Percentiles rank a stretch among this genome's conserved stretches.
Conservation (phyloP, 2,329 filamentous ascomycete species). For the Cladophialophora immunda region DNA sequence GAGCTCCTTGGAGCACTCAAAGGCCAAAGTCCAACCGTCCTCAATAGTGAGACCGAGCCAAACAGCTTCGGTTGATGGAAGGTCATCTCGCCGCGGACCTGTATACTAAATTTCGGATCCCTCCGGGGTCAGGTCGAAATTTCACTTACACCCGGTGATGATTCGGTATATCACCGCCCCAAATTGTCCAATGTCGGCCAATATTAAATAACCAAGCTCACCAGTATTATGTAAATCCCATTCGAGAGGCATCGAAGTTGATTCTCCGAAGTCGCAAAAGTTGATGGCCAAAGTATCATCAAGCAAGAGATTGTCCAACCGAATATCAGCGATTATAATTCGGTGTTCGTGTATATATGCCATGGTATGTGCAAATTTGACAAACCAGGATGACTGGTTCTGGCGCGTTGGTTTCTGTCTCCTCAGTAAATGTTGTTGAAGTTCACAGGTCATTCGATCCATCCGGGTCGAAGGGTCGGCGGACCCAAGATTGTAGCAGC, state of each 20-base stretch:
- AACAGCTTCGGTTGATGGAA: constrained; percentile 41
- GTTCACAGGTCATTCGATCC: constrained; percentile 38
- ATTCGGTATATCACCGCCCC: constrained; percentile 46
- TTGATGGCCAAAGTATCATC: constrained; percentile 42
- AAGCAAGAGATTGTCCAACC: constrained; percentile 33
- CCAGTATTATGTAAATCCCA: constrained; percentile 42
- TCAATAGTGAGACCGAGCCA: constrained; percentile 44
- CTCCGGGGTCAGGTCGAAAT: constrained; percentile 41
- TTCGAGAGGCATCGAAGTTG: constrained; percentile 41
- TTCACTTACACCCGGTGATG: constrained; percentile 38
- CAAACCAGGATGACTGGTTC: constrained; percentile 34
- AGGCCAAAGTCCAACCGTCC: constrained; percentile 41
- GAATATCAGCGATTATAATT: constrained; percentile 36
- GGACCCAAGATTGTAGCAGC: constrained; percentile 26
- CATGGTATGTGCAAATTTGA: constrained; percentile 28
- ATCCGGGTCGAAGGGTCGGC: constrained; percentile 29
- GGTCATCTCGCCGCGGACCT: constrained; percentile 40
- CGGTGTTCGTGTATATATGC: constrained; percentile 32
- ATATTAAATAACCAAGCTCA: constrained; percentile 43
- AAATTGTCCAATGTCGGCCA: constrained; percentile 45
- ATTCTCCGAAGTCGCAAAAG: constrained; percentile 44
- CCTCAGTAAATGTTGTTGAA: constrained; percentile 34
- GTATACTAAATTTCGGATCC: constrained; percentile 25
- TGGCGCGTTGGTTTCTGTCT: constrained; percentile 14
- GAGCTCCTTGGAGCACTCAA: constrained; percentile 36